Evolutionary conservation across 2,329 filamentous ascomycete genomes (phyloP).

Genomic region (Orbilia javanica): DNA sequence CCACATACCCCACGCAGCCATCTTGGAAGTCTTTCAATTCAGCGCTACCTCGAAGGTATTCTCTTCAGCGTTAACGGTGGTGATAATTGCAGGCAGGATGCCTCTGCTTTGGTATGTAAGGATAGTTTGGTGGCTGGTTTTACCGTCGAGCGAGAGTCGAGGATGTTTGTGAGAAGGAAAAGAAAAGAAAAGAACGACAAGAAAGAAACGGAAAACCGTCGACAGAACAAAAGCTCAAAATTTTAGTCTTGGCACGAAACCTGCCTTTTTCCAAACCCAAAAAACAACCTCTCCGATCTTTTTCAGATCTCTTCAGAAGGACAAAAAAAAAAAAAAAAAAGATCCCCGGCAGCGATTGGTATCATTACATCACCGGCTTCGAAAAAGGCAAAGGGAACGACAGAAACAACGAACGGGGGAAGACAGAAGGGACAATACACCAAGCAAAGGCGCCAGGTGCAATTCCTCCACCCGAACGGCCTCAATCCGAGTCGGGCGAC

Average conservation of each 20-base stretch:
- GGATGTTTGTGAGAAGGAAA: not conserved
- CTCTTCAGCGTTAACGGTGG: too few relatives aligned
- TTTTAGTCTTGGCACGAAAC: constrained; percentile 52
- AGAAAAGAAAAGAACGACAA: not conserved
- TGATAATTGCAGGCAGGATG: too few relatives aligned
- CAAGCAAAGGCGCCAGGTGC: too few relatives aligned
- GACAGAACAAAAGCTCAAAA: constrained; percentile 40
- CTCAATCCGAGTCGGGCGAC: constrained; percentile 19
- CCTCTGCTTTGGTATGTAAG: not conserved
- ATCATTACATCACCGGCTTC: not conserved
- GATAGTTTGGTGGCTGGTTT: not conserved
- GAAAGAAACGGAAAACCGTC: not conserved
- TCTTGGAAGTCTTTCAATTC: constrained; percentile 3
- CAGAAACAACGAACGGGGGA: not conserved
- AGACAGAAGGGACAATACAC: too few relatives aligned
- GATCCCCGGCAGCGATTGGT: too few relatives aligned
- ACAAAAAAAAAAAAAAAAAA: too few relatives aligned
- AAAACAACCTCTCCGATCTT: not conserved
- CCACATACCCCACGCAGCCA: constrained; percentile 57
- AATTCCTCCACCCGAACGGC: not conserved
- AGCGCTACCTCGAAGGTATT: not conserved
- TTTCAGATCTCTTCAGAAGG: too few relatives aligned
- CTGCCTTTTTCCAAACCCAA: not conserved
- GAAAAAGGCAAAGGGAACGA: not conserved
- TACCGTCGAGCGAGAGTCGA: not conserved